Evolutionary conservation across 2,329 filamentous ascomycete genomes (phyloP).

Genomic region (Cladosporium oxysporum): DNA sequence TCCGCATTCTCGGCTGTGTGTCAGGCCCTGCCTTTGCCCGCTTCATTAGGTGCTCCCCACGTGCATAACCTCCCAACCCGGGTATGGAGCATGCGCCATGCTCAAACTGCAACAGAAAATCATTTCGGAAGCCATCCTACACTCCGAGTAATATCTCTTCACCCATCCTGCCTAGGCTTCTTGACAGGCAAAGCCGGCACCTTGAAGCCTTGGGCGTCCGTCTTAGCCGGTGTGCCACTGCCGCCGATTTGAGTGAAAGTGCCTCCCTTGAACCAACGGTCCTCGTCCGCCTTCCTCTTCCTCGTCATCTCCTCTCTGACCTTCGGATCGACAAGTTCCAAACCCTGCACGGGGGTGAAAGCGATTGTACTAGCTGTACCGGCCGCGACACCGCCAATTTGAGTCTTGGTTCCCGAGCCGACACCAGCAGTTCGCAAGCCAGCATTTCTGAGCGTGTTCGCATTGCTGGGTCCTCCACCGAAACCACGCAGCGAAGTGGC

Average conservation of each 20-base stretch:
- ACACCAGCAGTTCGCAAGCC: conserved; percentile 82
- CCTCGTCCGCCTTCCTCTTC: conserved; percentile 91
- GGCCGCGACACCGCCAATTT: conserved; percentile 56
- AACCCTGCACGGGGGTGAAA: conserved; percentile 90
- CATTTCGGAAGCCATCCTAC: not conserved
- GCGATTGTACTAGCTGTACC: conserved; percentile 72
- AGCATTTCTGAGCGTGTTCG: conserved; percentile 72
- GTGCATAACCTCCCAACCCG: not conserved
- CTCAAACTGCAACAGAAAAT: not conserved
- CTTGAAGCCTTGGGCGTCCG: conserved; percentile 71
- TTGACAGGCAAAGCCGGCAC: conserved; percentile 74
- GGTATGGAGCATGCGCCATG: not conserved
- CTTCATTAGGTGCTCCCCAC: not conserved
- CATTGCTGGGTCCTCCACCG: conserved; percentile 63
- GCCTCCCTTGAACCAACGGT: conserved; percentile 96
- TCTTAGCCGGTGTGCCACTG: conserved; percentile 40
- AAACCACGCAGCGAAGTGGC: conserved; percentile 80
- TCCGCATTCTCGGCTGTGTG: not conserved
- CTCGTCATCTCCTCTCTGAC: conserved; percentile 81
- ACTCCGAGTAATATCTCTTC: not conserved
- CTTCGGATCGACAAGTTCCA: conserved; percentile 94
- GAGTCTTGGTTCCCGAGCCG: conserved; percentile 46
- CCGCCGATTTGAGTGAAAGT: conserved; percentile 84
- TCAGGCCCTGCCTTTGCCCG: not conserved
- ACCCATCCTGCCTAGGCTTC: conserved; percentile 48